Evolutionary conservation across 352 stramenopile genomes (phyloP), one percentile per base, ranked within the genome.

Genomic region (Phytophthora melonis): DNA sequence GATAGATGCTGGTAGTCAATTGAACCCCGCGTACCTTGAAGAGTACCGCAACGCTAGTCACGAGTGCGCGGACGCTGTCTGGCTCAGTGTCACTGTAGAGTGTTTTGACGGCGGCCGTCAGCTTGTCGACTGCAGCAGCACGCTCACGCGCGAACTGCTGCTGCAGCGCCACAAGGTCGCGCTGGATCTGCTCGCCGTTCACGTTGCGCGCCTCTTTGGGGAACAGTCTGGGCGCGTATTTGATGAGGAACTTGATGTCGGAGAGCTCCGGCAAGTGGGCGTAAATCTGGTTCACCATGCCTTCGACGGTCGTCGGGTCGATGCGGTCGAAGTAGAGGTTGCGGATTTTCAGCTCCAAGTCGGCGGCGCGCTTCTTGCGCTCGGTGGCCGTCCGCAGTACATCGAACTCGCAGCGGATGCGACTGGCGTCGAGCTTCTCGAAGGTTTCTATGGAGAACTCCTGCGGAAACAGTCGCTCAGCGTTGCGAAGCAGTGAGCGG

Each of bases 301-400:
- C 52, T 58, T 96, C 89, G n/a, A 97, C 91, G 13, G 65, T 78
- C 5, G 75, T 82, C 5, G 89, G 89, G 55, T 98, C 89, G 78
- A 97, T 93, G 25, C 83, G 78, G 64, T 97, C 90, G 68, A 97
- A 97, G 86, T 98, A 97, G 18, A 98, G 80, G 19, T 84, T 93
- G 34, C 91, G 84, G 57, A 97, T 93, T 77, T 96, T 96, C 60
- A 97, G 78, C 67, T 98, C 93, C 18, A 97, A 80, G 68, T 97
- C 90, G 18, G 91, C 92, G 2, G 83, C 81, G 7, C 89, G 75
- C 72, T 95, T 94, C 65, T 94, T 96, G 63, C 83, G 85, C 53
- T 92, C 84, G n/a, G 78, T 89, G 14, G 84, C 78, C 9, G 69
- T 68, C 32, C 64, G 74, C 30, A 93, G 58, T 10, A 67, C 61